Percentiles rank a stretch among this genome's conserved stretches.
Evolutionary conservation across 257 asterid genomes (phyloP).

Genomic region (Scutellaria minor): DNA sequence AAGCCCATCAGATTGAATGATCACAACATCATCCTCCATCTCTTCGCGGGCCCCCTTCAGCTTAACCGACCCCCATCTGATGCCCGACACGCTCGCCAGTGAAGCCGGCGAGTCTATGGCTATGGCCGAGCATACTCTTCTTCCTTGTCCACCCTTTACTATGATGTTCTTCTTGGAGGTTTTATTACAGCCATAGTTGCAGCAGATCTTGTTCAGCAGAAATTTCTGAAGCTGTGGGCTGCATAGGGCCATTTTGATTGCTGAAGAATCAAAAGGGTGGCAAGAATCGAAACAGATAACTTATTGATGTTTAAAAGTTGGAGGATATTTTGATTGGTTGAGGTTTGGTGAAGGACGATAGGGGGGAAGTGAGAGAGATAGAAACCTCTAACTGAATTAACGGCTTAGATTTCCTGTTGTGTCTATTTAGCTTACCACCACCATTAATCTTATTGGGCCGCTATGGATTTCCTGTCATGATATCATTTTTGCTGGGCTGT

Average conservation of each 20-base stretch:
- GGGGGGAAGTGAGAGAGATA: constrained; percentile 34
- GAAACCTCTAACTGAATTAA: constrained; percentile 60
- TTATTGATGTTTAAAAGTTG: constrained; percentile 5
- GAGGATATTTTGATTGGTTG: constrained; percentile 49
- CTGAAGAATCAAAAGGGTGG: background rate
- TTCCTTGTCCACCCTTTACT: constrained; percentile 52
- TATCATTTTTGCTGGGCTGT: background rate
- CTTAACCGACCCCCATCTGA: constrained; percentile 79
- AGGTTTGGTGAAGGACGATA: constrained; percentile 53
- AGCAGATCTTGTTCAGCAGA: constrained; percentile 50
- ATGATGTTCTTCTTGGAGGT: constrained; percentile 34
- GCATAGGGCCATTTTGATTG: constrained; percentile 60
- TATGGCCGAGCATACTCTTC: constrained; percentile 62
- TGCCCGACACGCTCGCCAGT: constrained; percentile 54
- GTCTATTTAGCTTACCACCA: constrained; percentile 36
- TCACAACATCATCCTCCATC: constrained; percentile 89
- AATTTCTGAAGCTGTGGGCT: constrained; percentile 67
- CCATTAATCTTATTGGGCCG: constrained; percentile 35
- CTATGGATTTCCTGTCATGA: background rate
- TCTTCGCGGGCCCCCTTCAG: constrained; percentile 89
- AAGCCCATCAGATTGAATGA: constrained; percentile 65
- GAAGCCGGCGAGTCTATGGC: constrained; percentile 78
- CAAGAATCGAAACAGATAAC: constrained; percentile 15
- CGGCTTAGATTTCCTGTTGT: constrained; percentile 55
- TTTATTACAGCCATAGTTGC: constrained; percentile 46